Evolutionary conservation across 2,329 filamentous ascomycete genomes (phyloP).

Genomic region (Xylariaceae sp.): DNA sequence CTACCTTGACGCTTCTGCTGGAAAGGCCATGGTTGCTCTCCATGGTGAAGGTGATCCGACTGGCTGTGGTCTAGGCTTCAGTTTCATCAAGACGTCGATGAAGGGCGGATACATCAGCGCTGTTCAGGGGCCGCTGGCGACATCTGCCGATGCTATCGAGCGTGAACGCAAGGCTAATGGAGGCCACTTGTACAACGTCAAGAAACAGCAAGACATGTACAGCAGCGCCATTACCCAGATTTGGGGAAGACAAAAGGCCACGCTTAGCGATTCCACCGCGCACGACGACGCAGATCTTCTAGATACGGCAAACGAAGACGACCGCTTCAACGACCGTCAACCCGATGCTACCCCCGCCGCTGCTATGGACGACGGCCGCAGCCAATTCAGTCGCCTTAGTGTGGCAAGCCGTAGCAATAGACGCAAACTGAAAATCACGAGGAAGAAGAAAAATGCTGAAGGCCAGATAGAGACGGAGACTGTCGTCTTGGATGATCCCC

Average conservation of each 20-base stretch:
- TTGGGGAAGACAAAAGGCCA: constrained; percentile 84
- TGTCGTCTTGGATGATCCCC: constrained; percentile 70
- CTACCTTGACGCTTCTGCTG: constrained; percentile 87
- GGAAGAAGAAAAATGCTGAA: constrained; percentile 61
- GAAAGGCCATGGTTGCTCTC: constrained; percentile 94
- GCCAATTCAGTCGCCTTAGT: constrained; percentile 72
- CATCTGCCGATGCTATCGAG: constrained; percentile 79
- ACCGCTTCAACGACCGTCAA: constrained; percentile 72
- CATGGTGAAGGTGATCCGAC: constrained; percentile 95
- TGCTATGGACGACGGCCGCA: constrained; percentile 71
- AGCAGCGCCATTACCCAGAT: constrained; percentile 88
- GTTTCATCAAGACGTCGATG: constrained; percentile 97
- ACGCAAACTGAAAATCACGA: constrained; percentile 70
- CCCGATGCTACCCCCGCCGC: constrained; percentile 62
- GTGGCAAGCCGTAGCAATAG: constrained; percentile 64
- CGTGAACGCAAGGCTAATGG: constrained; percentile 85
- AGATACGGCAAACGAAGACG: constrained; percentile 58
- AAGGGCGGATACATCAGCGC: constrained; percentile 92
- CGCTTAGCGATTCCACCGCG: constrained; percentile 69
- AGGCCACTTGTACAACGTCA: constrained; percentile 96
- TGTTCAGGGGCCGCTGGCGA: constrained; percentile 63
- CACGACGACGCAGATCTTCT: constrained; percentile 62
- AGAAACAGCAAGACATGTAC: constrained; percentile 88
- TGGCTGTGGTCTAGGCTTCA: constrained; percentile 89
- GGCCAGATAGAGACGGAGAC: constrained; percentile 61